Base-by-base conservation (phyloP, 2,329 filamentous ascomycete genomes). In the Xylariaceae sp. region DNA sequence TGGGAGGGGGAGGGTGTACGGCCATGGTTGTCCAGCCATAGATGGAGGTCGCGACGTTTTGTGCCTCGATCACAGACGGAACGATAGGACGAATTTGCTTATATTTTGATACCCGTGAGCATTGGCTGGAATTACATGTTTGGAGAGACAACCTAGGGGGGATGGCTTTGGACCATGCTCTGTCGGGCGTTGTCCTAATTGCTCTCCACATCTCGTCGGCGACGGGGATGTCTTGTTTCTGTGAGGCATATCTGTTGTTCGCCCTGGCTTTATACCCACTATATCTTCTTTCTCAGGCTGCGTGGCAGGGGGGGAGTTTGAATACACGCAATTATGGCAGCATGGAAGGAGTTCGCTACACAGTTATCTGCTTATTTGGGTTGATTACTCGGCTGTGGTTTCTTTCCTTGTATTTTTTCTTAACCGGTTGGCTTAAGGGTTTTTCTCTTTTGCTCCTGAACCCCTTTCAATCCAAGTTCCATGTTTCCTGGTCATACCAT, bases 291-390 rank as follows among this genome's bases (percentile, higher is more conserved):
- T 47, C n/a, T 43, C 47, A 51, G 44, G 48, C 51, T 51, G 37
- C 54, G 45, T 26, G 48, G 54, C 18, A 40, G 37, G 49, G 42
- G 46, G 42, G 45, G 48, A 44, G 52, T 53, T 52, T 56, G 51
- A 43, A 57, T 59, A 59, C 48, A 57, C 51, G 54, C 53, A 51
- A 55, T 49, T 47, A 53, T 39, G 56, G 56, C 51, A 58, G 56
- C 56, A 58, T 58, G 56, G 56, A 54, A 49, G 57, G 57, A 57
- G 51, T 57, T 57, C 22, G 9, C 21, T 32, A 47, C 49, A 57
- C 42, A 15, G 19, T 39, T n/a, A 15, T 18, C 13, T 34, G 10
- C 13, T 34, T 34, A 15, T 12, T 34, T 34, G 3, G 5, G 5
- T 34, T 34, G 32, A 13, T 29, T 40, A 10, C 15, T 34, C 30